Percentiles rank a stretch among this genome's conserved stretches.
Conservation (phyloP, 192 early-diverging fungal species). For the Linnemannia exigua region DNA sequence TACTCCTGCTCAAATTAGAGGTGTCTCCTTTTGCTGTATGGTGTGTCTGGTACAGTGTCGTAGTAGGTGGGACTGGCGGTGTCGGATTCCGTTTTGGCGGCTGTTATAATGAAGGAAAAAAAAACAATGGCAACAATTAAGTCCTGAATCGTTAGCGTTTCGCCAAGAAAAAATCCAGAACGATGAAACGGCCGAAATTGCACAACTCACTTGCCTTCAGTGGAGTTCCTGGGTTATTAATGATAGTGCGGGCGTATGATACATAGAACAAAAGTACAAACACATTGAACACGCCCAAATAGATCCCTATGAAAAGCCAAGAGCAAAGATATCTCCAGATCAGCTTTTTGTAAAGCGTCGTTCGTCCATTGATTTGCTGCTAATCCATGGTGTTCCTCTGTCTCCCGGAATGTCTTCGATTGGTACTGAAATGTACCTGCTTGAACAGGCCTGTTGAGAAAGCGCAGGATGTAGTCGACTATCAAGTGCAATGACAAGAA, state of each 20-base stretch:
- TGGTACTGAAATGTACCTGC: slow-evolving; percentile 24
- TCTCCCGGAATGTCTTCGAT: neutral
- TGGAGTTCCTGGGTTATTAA: slow-evolving; percentile 60
- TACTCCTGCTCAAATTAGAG: neutral
- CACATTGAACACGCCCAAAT: slow-evolving; percentile 50
- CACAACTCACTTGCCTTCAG: slow-evolving; percentile 43
- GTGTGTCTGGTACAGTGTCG: slow-evolving; percentile 37
- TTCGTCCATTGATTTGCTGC: neutral
- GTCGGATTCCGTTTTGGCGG: slow-evolving; percentile 11
- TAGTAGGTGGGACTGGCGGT: slow-evolving; percentile 28
- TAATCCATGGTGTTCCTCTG: neutral
- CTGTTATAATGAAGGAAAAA: slow-evolving; percentile 14
- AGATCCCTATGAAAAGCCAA: slow-evolving; percentile 34
- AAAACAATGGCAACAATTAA: neutral
- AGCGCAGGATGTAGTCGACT: slow-evolving; percentile 34
- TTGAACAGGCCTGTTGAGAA: slow-evolving; percentile 14
- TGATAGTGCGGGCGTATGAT: slow-evolving; percentile 61
- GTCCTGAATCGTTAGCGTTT: neutral
- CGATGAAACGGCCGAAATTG: neutral
- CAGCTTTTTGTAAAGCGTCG: neutral
- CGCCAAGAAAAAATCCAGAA: slow-evolving; percentile 8
- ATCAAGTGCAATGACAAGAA: neutral
- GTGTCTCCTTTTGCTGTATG: neutral
- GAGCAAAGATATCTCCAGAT: neutral
- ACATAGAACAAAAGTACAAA: slow-evolving; percentile 53